Evolutionary conservation across 78 protist species (phyloP), one percentile per base, ranked within the genome.

Genomic region (Creolimax fragrantissima): DNA sequence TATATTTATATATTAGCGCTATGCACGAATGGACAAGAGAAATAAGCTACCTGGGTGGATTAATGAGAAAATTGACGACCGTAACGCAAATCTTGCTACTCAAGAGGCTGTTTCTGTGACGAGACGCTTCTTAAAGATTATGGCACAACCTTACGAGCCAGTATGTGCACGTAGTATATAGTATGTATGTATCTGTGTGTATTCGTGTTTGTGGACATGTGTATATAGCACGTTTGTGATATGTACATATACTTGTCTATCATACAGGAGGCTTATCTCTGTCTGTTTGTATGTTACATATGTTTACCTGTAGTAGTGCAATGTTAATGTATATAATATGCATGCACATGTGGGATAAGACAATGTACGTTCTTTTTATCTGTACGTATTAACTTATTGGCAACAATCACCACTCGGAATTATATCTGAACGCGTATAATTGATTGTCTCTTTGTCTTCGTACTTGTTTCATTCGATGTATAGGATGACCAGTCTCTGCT

Each of bases 1-100:
- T 24, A 58, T 32, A 17, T 32, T 32, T 24, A 1, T 58, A 58
- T 58, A 58, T 32, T 37, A 86, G 86, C 84, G 94, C 2, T 93
- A 35, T 85, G n/a, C 58, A 3, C 86, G 47, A 32, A 32, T 17
- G 7, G 97, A 96, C 90, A 96, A 95, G 93, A 88, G 95, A 5
- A 5, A 6, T 35, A 96, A 94, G 95, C 93, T 96, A 6, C 98
- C 98, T 2, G 2, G 0, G 35, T 96, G 98, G 98, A 95, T 96
- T 5, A 92, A 83, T 5, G 89, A 95, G 66, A 67, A 84, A 84
- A 2, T 95, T n/a, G 36, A 35, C 44, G 89, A 44, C 36, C 44
- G 3, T 35, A 5, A 45, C 37, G 0, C 35, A 35, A 93, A 95
- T 39, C 93, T 96, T 47, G 42, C 92, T n/a, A 35, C 92, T 11